Conservation (phyloP, 2,329 filamentous ascomycete species). For the Tolypocladium guangdongense region DNA sequence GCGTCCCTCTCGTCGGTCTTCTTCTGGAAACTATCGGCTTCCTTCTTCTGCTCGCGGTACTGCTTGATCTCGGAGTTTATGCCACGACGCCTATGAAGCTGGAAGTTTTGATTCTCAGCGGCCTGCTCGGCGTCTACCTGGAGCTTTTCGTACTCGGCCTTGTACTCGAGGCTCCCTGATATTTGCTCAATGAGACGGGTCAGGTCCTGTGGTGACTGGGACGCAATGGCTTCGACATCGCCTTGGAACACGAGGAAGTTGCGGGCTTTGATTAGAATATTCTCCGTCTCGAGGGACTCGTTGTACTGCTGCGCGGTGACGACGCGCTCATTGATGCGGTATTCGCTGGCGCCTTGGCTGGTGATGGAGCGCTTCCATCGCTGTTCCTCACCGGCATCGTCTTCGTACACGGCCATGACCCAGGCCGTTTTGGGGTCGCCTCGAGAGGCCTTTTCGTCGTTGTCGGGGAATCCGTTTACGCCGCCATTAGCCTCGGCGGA, state of each 20-base stretch:
- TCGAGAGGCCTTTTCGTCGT: slow-evolving; percentile 54
- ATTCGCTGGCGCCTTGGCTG: slow-evolving; percentile 78
- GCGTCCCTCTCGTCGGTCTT: slow-evolving; percentile 86
- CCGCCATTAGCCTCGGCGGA: slow-evolving; percentile 56
- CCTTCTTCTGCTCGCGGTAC: slow-evolving; percentile 92
- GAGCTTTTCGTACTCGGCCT: slow-evolving; percentile 84
- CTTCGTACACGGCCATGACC: slow-evolving; percentile 99
- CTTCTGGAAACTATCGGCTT: slow-evolving; percentile 84
- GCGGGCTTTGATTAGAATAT: slow-evolving; percentile 93
- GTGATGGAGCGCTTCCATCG: slow-evolving; percentile 95
- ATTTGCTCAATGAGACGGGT: slow-evolving; percentile 95
- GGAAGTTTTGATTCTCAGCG: slow-evolving; percentile 77
- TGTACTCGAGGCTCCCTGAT: slow-evolving; percentile 89
- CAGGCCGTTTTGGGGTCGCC: slow-evolving; percentile 88
- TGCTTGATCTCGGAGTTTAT: slow-evolving; percentile 98
- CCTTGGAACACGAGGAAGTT: slow-evolving; percentile 99
- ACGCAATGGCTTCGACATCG: slow-evolving; percentile 93
- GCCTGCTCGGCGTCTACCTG: slow-evolving; percentile 80
- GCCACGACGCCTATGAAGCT: slow-evolving; percentile 77
- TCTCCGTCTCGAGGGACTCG: slow-evolving; percentile 80
- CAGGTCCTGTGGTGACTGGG: slow-evolving; percentile 86
- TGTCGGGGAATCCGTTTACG: slow-evolving; percentile 48
- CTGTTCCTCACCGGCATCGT: slow-evolving; percentile 90
- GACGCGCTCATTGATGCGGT: slow-evolving; percentile 86
- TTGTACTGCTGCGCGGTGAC: slow-evolving; percentile 92